These are phyloP conservation scores for Luvunga scandens DNA, from an alignment of 345 rosid species.

Conservation along the genomic window DNA sequence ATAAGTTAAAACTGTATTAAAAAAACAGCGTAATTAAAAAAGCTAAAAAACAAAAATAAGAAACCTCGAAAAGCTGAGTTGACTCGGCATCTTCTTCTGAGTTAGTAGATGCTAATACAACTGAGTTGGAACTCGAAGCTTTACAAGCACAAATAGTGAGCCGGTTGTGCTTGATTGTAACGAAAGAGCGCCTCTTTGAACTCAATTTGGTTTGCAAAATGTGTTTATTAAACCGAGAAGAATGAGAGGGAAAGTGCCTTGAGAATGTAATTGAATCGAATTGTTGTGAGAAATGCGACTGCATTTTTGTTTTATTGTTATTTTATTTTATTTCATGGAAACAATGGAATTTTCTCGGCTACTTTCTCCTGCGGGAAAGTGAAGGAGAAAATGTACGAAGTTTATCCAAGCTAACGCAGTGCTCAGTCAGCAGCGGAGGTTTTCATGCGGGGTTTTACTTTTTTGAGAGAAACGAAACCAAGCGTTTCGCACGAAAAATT, in stretches of 20 bases:
- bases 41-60: background rate
- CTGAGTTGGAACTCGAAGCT: constrained; percentile 40
- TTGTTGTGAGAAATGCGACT: constrained; percentile 40
- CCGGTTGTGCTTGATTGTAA: constrained; percentile 13
- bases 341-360: background rate
- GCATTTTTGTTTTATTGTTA: constrained; percentile 25
- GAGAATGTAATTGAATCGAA: constrained; percentile 32
- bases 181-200: constrained; percentile 15
- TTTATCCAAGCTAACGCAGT: background rate
- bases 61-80: constrained; percentile 56
- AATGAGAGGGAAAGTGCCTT: constrained; percentile 14
- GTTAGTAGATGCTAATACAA: constrained; percentile 4
- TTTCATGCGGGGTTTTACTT: background rate
- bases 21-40: too few relatives aligned
- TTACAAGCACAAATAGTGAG: constrained; percentile 20
- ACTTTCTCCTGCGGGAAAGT: constrained; percentile 21
- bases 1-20: too few relatives aligned
- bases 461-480: background rate
- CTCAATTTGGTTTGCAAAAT: constrained; percentile 17
- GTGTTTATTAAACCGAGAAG: constrained; percentile 12
- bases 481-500: background rate
- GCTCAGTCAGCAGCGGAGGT: background rate
- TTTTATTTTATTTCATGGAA: constrained; percentile 9
- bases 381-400: constrained; percentile 4
- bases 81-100: constrained; percentile 55